Conservation (phyloP, 2,329 filamentous ascomycete species). For the Sporothrix globosa region DNA sequence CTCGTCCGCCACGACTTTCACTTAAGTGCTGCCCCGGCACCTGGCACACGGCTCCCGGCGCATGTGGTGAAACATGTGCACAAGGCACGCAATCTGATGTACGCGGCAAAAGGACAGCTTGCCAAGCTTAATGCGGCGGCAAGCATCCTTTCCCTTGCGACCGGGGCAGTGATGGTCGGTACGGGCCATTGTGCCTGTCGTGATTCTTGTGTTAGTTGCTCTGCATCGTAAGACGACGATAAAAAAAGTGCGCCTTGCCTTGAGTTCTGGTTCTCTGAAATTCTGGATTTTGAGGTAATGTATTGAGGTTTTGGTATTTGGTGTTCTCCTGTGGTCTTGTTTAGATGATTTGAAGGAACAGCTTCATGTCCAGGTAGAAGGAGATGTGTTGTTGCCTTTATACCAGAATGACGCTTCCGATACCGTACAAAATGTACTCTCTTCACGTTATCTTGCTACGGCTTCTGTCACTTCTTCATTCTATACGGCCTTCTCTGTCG, state of each 20-base stretch:
- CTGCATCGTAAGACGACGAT: neutral
- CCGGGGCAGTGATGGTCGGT: slow-evolving; percentile 16
- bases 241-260: too few species aligned
- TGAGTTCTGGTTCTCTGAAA: too few species aligned
- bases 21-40: neutral
- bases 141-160: neutral
- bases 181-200: neutral
- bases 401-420: neutral
- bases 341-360: neutral
- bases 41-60: neutral
- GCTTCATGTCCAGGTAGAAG: neutral
- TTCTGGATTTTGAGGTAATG: too few species aligned
- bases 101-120: neutral
- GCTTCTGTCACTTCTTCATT: neutral
- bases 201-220: neutral
- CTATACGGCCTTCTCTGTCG: neutral
- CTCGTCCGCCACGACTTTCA: too few species aligned
- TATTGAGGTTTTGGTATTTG: neutral
- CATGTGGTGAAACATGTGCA: neutral
- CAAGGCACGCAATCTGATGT: neutral
- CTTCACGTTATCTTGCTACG: neutral
- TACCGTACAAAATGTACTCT: neutral
- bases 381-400: neutral
- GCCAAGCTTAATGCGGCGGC: neutral
- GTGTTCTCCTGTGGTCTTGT: neutral